A percentile compares a stretch with the other conserved stretches of the same genome.
Evolutionary conservation across 2,329 filamentous ascomycete genomes (phyloP).

Genomic region (Epichloe coenophiala): DNA sequence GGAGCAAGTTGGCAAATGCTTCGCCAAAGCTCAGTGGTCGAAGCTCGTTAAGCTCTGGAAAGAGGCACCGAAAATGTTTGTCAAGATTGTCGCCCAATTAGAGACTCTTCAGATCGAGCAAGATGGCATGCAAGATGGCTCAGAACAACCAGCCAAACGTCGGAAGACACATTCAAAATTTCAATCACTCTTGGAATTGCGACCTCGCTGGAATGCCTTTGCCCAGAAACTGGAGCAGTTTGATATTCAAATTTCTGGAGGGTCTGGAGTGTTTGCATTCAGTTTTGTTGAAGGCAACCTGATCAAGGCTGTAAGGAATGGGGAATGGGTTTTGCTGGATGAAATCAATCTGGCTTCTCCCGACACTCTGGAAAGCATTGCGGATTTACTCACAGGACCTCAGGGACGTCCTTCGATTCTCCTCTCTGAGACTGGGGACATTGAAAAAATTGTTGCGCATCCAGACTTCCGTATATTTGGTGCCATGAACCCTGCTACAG

Average conservation of each 20-base stretch:
- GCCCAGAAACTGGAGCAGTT: conserved; percentile 61
- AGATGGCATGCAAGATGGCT: conserved; percentile 18
- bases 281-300: conserved; percentile 94
- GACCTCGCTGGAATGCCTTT: conserved; percentile 69
- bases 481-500: conserved; percentile 97
- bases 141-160: conserved; percentile 53
- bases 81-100: conserved; percentile 49
- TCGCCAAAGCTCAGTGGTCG: conserved; percentile 77
- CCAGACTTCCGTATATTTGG: conserved; percentile 92
- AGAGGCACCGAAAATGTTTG: conserved; percentile 79
- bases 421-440: conserved; percentile 84
- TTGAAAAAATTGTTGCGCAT: conserved; percentile 80
- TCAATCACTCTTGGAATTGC: conserved; percentile 43
- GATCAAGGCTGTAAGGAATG: conserved; percentile 87
- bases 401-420: conserved; percentile 67
- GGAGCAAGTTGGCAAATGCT: conserved; percentile 63
- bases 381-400: conserved; percentile 68
- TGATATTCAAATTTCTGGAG: conserved; percentile 61
- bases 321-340: conserved; percentile 92
- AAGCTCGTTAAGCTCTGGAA: conserved; percentile 76
- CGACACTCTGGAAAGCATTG: conserved; percentile 87
- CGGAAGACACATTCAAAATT: conserved; percentile 54
- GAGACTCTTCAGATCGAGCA: conserved; percentile 29
- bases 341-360: conserved; percentile 94
- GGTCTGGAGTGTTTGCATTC: conserved; percentile 73